phyloP scores from a whole-genome alignment of 169 alveolate genomes.

The Plasmodium sp. region DNA sequence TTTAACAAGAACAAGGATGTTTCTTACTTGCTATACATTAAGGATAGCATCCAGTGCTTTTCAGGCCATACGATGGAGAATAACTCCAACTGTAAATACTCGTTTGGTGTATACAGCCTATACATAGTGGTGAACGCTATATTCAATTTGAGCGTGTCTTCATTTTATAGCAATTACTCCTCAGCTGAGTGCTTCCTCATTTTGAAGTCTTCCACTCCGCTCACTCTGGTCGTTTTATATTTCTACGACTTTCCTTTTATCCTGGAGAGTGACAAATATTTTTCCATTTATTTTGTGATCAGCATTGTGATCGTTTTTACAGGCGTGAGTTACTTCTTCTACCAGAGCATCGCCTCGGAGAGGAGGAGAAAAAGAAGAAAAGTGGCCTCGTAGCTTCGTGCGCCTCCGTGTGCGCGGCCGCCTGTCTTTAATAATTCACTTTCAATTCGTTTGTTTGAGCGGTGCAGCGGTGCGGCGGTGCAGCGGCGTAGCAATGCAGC shows the following conservation, averaged over 20 bases:
- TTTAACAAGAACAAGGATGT: conserved; percentile 37
- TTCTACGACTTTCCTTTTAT: conserved; percentile 58
- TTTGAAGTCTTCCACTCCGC: conserved; percentile 68
- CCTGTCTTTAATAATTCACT: neutral
- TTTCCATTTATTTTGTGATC: conserved; percentile 46
- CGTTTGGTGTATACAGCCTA: conserved; percentile 6
- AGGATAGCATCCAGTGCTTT: conserved; percentile 50
- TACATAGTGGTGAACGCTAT: conserved; percentile 51
- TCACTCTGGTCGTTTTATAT: conserved; percentile 54
- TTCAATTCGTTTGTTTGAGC: neutral
- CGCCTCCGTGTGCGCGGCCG: neutral
- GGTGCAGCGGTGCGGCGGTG: neutral
- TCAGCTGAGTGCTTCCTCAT: conserved; percentile 70
- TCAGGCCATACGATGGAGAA: conserved; percentile 50
- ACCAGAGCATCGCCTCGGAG: conserved; percentile 21
- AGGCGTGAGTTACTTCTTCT: conserved; percentile 67
- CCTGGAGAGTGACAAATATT: conserved; percentile 62
- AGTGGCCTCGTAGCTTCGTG: neutral
- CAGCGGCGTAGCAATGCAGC: neutral
- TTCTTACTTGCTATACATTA: conserved; percentile 35
- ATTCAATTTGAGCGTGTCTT: conserved; percentile 57
- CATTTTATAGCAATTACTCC: conserved; percentile 50
- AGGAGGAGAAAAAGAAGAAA: neutral
- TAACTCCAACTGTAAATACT: conserved; percentile 40
- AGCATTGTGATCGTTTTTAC: conserved; percentile 57